Evolutionary conservation across 2,329 filamentous ascomycete genomes (phyloP).

Genomic region (Lecanicillium sp.): DNA sequence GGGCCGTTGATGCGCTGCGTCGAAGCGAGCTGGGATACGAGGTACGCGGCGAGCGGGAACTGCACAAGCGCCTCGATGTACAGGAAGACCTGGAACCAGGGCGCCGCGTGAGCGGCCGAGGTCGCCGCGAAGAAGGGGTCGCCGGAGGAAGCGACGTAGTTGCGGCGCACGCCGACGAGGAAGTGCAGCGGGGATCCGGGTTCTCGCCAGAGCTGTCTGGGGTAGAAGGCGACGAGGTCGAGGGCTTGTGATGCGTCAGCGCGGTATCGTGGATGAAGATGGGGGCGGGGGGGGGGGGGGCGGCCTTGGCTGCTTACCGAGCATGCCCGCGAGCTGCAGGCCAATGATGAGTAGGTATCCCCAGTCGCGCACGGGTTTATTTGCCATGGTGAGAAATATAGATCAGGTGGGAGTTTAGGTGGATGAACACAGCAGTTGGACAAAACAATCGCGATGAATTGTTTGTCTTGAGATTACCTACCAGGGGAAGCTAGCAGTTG

Average conservation of each 20-base stretch:
- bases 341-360: constrained; percentile 30
- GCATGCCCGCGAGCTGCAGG: constrained; percentile 31
- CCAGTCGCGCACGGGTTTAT: constrained; percentile 24
- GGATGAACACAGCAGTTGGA: too few species aligned
- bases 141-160: constrained; percentile 43
- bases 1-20: constrained; percentile 30
- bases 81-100: constrained; percentile 48
- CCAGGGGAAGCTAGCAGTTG: too few species aligned
- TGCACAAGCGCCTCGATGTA: constrained; percentile 45
- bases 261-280: not conserved
- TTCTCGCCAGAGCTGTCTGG: constrained; percentile 36
- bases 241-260: constrained; percentile 34
- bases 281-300: not conserved
- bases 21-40: constrained; percentile 34
- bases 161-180: constrained; percentile 38
- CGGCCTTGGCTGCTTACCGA: constrained; percentile 22
- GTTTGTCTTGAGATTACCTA: too few species aligned
- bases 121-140: constrained; percentile 46
- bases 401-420: not conserved
- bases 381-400: not conserved
- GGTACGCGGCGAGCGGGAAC: constrained; percentile 45
- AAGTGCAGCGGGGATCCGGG: constrained; percentile 41
- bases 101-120: constrained; percentile 26
- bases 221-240: constrained; percentile 50
- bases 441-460: too few species aligned